A percentile compares a stretch with the other conserved stretches of the same genome.
Evolutionary conservation across 2,329 filamentous ascomycete species (phyloP).

Genomic region (Xylaria sp.): DNA sequence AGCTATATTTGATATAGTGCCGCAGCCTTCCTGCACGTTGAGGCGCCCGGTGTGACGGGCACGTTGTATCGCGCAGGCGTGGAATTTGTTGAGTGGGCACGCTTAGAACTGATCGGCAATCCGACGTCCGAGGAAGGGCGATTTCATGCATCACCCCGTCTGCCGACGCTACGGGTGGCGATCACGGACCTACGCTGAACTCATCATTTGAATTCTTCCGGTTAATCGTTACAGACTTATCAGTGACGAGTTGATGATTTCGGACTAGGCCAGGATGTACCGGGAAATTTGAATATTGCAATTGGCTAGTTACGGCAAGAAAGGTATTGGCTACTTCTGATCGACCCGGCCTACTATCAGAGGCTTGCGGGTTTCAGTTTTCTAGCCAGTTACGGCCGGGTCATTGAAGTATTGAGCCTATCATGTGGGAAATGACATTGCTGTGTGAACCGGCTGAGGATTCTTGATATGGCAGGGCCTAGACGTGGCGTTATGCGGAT

Average conservation of each 20-base stretch:
- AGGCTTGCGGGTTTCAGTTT: neutral
- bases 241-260: neutral
- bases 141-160: neutral
- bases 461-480: constrained; percentile 4
- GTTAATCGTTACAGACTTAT: neutral
- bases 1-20: constrained; percentile 3
- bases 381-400: neutral
- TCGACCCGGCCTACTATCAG: neutral
- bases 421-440: neutral
- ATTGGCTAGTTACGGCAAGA: neutral
- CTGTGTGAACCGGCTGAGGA: neutral
- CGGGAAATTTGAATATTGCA: neutral
- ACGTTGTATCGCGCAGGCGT: constrained; percentile 8
- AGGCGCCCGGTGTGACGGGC: constrained; percentile 2
- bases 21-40: constrained; percentile 11
- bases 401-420: neutral
- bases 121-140: constrained; percentile 5
- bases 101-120: constrained; percentile 24
- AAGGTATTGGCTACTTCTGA: neutral
- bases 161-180: neutral
- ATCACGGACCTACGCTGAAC: constrained; percentile 8
- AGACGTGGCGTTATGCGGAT: constrained; percentile 10
- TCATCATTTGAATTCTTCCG: constrained; percentile 3
- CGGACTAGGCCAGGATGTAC: neutral
- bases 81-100: constrained; percentile 20